Base-by-base conservation (phyloP, 129 eudicot genomes). In the Pittosporum tobira region DNA sequence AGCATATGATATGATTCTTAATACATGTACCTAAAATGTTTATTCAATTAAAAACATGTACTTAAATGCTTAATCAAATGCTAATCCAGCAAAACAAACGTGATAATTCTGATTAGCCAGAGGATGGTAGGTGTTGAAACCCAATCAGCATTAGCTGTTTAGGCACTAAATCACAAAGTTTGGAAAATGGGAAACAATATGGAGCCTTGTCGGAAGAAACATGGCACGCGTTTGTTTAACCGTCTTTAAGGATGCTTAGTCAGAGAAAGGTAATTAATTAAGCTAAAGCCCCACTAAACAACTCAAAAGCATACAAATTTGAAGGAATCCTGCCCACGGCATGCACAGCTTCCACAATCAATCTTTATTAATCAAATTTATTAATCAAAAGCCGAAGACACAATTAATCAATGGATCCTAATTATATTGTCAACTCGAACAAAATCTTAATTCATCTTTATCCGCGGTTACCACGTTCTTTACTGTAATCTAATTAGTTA, bases 131-230 rank as follows among this genome's bases (percentile, higher is more conserved):
- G 59, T 25, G 61, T 28, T 23, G n/a, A 28, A 51, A 59, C 22
- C 68, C 63, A 60, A 65, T 65, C 54, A 48, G 47, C 54, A 69
- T 70, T 54, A 65, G 81, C 76, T 76, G 76, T 46, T 60, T 23
- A 70, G 75, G 60, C 45, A 45, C 40, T 38, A 48, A 54, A 25
- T 46, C 46, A 44, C 3, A 40, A 64, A 71, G 77, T 66, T 71
- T 67, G 73, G 62, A 61, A 56, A 43, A 61, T 51, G 79, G 77
- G 77, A 71, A 71, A 42, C 81, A 76, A 30, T 70, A 48, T 51
- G 44, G 11, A 13, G 60, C 27, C 59, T 29, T 76, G 81, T 66
- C 81, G 81, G 81, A 57, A 71, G 61, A 61, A 65, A 71, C 58
- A 38, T 71, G 77, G 65, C 81, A 76, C 52, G 63, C 67, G 69